Evolutionary conservation across 768 basidiomycete species (phyloP), one percentile per base, ranked within the genome.

Genomic region (Macrolepiota dolichaula): DNA sequence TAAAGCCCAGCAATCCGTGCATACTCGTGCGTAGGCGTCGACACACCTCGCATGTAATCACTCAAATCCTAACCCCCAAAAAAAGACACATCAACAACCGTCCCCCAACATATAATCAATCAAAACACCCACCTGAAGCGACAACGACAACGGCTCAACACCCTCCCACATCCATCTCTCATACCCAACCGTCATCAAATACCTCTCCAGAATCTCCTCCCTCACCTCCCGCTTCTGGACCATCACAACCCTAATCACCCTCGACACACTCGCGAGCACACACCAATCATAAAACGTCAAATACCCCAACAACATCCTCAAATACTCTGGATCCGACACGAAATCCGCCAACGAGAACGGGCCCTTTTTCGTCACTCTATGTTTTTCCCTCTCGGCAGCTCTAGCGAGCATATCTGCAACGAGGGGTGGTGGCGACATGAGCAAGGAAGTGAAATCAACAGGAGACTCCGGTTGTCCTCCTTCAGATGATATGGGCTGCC

Each of bases 41-140:
- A 86, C 4, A 93, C 87, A 2, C 90, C 90, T 50, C 85, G 81
- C 83, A 93, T 86, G 66, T 93, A 94, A 55, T 88, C 82, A 67
- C 83, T 83, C 42, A 95, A 78, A 71, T 94, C 92, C 89, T 92
- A 53, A 66, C n/a, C n/a, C n/a, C n/a, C n/a, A n/a, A n/a, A n/a
- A n/a, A n/a, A n/a, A n/a, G n/a, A n/a, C n/a, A n/a, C 70, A 24
- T 69, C 62, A 57, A 61, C 25, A 27, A 32, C 17, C 9, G 40
- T n/a, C 52, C 10, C 44, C 17, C 38, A 36, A n/a, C 42, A 57
- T n/a, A 17, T 44, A 44, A 32, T 19, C 44, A 59, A 25, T 25
- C 44, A 55, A 27, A 40, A 36, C 51, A 75, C 84, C 58, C 62
- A 86, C 91, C 77, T 84, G 79, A 29, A 91, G 68, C 10, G 85